These are phyloP conservation scores for Fraxinus albicans DNA, from an alignment of 305 asterid species.

Conservation along the genomic window DNA sequence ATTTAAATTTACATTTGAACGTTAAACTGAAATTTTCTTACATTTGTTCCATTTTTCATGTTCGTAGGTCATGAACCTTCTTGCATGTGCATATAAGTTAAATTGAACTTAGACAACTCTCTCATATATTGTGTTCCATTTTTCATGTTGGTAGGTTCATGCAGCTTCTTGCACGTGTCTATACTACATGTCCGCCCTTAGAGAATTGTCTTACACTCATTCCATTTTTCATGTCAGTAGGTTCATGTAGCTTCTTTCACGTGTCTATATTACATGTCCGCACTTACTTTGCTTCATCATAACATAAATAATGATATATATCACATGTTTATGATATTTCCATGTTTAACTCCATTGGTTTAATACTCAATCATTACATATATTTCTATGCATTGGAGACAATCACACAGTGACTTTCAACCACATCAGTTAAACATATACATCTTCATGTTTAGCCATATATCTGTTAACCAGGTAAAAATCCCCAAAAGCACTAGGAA, in stretches of 20 bases:
- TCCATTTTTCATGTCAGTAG: neutral
- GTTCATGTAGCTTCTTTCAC: neutral
- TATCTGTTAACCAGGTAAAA: neutral
- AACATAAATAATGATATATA: neutral
- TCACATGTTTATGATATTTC: neutral
- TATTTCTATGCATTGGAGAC: neutral
- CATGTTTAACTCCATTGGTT: neutral
- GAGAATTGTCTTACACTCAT: neutral
- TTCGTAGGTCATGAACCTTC: neutral
- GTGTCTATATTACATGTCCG: neutral
- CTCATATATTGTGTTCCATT: neutral
- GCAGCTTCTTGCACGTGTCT: neutral
- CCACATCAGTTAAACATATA: neutral
- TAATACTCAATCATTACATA: neutral
- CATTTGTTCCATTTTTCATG: neutral
- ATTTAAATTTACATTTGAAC: neutral
- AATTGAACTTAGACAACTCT: neutral
- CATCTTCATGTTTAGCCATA: neutral
- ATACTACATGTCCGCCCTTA: neutral
- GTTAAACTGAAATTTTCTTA: neutral
- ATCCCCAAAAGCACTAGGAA: neutral
- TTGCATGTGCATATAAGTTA: neutral
- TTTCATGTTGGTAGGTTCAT: neutral
- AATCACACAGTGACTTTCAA: neutral
- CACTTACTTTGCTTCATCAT: slow-evolving; percentile 3